Conservation (phyloP, 2,329 filamentous ascomycete species). For the Arthroderma uncinatum region DNA sequence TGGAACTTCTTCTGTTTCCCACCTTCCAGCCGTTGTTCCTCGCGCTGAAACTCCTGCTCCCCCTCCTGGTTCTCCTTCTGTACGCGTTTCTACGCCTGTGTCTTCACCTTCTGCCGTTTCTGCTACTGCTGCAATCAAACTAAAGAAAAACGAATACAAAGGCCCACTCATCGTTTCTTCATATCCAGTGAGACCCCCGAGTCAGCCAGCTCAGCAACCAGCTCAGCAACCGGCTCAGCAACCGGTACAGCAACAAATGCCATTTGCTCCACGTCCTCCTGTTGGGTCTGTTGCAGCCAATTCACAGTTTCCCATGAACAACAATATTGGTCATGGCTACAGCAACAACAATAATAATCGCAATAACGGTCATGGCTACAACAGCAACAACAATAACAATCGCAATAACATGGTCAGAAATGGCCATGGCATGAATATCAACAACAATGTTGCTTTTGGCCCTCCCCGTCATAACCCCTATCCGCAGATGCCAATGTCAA, state of each 20-base stretch:
- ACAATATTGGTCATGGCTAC: background rate
- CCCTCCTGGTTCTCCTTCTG: background rate
- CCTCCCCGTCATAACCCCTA: background rate
- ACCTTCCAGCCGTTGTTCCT: background rate
- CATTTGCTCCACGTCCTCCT: background rate
- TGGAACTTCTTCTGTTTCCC: background rate
- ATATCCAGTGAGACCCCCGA: background rate
- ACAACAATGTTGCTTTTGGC: background rate
- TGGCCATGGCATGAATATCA: background rate
- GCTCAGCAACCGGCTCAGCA: background rate
- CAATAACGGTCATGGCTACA: too few relatives aligned
- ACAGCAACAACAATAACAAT: too few relatives aligned
- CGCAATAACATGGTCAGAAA: background rate
- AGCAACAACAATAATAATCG: too few relatives aligned
- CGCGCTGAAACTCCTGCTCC: background rate
- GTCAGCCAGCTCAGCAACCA: background rate
- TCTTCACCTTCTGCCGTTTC: background rate
- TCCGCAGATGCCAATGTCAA: background rate
- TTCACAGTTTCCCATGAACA: background rate
- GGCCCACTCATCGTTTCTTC: slow-evolving; percentile 13
- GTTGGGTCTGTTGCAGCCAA: background rate
- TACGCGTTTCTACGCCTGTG: background rate
- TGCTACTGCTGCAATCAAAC: background rate
- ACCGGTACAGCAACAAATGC: background rate
- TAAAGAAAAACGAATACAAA: slow-evolving; percentile 9